Evolutionary conservation across 805 yeast species (phyloP), one percentile per base, ranked within the genome.

Genomic region (Isabelozyma pseudorhagii): DNA sequence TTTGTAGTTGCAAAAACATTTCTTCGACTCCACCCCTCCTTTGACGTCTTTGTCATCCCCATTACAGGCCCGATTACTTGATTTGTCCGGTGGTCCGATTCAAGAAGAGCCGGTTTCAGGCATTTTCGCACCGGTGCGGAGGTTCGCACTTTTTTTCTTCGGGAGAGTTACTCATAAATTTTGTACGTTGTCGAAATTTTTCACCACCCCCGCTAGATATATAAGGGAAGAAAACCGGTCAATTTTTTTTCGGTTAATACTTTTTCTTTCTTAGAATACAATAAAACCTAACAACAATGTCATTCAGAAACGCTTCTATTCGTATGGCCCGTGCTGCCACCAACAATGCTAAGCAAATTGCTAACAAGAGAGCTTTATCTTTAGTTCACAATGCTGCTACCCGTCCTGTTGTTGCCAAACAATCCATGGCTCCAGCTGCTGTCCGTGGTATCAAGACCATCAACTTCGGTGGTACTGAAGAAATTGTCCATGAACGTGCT

Each of bases 401-500:
- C 42, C 72, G 80, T 62, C 78, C 81, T 61, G 68, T 74, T 46
- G 69, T 67, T 52, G 57, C 75, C 52, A 68, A 60, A 63, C 64
- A 62, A 52, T 63, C 70, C 45, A 54, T 72, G 69, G 64, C 68
- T 49, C 72, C 80, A 66, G 67, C 77, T 59, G 84, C 85, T 62
- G 75, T 80, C 63, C 89, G 99, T 79, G 98, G 98, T 79, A 72
- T 93, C 69, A 91, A 94, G 83, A 84, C 89, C 79, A 94, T 94
- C 80, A 89, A 90, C 85, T 94, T 94, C 68, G 97, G 90, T 74
- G 97, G 97, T 77, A 82, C 84, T 61, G 89, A 86, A 66, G 99
- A 94, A 82, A 77, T 85, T 62, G 99, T 94, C 62, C 93, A 94
- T 82, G 98, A 94, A 83, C 89, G 99, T 79, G 86, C 91, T 66